phyloP scores from a whole-genome alignment of 768 basidiomycete species.

The Kwoniella shandongensis region DNA sequence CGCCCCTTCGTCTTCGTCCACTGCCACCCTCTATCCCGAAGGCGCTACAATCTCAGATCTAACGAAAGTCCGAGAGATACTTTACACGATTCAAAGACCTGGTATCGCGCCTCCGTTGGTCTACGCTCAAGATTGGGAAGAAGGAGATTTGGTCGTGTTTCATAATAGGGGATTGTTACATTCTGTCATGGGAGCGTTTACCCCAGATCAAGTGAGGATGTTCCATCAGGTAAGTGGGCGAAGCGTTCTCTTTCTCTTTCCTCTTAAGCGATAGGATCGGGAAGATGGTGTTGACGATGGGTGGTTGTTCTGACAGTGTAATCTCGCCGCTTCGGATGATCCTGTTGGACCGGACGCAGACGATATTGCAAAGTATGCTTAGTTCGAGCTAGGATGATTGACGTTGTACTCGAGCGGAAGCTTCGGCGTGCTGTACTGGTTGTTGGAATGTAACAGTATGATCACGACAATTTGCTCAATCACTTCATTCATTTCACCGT shows the following conservation, averaged over 20 bases:
- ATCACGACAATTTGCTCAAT: too few relatives aligned
- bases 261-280: background rate
- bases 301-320: slow-evolving; percentile 59
- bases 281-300: background rate
- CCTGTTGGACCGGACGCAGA: slow-evolving; percentile 67
- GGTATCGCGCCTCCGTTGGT: slow-evolving; percentile 85
- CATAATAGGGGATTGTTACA: slow-evolving; percentile 82
- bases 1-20: slow-evolving; percentile 59
- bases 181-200: slow-evolving; percentile 75
- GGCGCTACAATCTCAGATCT: slow-evolving; percentile 75
- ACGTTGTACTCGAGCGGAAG: too few relatives aligned
- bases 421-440: too few relatives aligned
- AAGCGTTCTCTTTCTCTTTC: background rate
- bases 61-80: slow-evolving; percentile 66
- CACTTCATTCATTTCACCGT: too few relatives aligned
- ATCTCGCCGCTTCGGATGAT: slow-evolving; percentile 72
- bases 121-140: slow-evolving; percentile 83
- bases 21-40: slow-evolving; percentile 76
- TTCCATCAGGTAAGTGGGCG: slow-evolving; percentile 62
- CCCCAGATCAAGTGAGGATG: slow-evolving; percentile 62
- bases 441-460: too few relatives aligned
- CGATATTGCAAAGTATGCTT: slow-evolving; percentile 67
- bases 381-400: background rate
- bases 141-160: slow-evolving; percentile 76
- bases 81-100: slow-evolving; percentile 85